A percentile compares a stretch with the other conserved stretches of the same genome.
These are phyloP conservation scores for Trichophyton benhamiae DNA, from an alignment of 2,329 filamentous ascomycete species.

Conservation along the genomic window DNA sequence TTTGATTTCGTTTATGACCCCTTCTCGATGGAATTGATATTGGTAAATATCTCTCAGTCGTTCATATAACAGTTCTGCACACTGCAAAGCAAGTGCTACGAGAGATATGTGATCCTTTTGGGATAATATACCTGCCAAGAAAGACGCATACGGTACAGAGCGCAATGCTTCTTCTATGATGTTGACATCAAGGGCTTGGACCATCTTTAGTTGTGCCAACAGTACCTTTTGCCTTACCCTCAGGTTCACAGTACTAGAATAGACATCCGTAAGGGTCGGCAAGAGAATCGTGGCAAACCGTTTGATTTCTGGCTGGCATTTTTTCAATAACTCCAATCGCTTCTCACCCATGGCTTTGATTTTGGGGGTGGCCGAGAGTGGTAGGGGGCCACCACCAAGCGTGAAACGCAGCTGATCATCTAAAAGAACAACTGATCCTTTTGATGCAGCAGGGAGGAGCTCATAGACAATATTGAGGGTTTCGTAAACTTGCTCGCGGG, in stretches of 20 bases:
- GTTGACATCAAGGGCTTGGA: slow-evolving; percentile 77
- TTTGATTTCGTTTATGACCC: slow-evolving; percentile 81
- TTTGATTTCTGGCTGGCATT: slow-evolving; percentile 76
- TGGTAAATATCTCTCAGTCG: slow-evolving; percentile 79
- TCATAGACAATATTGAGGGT: slow-evolving; percentile 97
- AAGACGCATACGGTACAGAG: slow-evolving; percentile 87
- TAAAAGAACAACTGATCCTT: slow-evolving; percentile 40
- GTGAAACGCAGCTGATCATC: slow-evolving; percentile 37
- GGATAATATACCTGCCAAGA: slow-evolving; percentile 84
- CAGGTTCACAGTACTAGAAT: slow-evolving; percentile 93
- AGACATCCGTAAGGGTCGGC: slow-evolving; percentile 89
- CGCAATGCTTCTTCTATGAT: slow-evolving; percentile 78
- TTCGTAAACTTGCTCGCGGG: slow-evolving; percentile 90
- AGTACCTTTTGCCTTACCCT: slow-evolving; percentile 91
- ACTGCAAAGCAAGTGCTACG: slow-evolving; percentile 76
- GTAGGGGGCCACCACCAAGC: slow-evolving; percentile 35
- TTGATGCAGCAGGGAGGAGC: slow-evolving; percentile 64
- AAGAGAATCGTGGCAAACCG: slow-evolving; percentile 88
- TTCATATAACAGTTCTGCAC: slow-evolving; percentile 73
- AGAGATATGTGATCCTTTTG: slow-evolving; percentile 85
- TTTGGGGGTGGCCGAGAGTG: slow-evolving; percentile 20
- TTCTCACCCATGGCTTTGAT: slow-evolving; percentile 55
- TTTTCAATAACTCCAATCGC: slow-evolving; percentile 64
- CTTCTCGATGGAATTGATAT: slow-evolving; percentile 94
- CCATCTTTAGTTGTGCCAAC: slow-evolving; percentile 92